Evolutionary conservation across 2,329 filamentous ascomycete species (phyloP).

Genomic region (Pyricularia sp.): DNA sequence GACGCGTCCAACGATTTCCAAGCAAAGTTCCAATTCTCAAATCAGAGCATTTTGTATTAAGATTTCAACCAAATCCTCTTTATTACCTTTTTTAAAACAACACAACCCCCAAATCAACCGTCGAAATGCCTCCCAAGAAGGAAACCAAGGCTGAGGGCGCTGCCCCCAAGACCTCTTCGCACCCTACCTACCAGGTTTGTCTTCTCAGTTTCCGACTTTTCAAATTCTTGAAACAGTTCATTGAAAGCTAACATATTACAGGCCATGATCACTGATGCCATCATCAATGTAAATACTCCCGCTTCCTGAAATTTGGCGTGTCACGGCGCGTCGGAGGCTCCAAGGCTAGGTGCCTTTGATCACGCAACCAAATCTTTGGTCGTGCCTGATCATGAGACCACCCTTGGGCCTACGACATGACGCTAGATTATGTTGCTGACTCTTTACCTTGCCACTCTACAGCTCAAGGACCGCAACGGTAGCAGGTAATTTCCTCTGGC

Average conservation of each 20-base stretch:
- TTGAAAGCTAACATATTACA: conserved; percentile 27
- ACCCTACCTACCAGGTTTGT: conserved; percentile 49
- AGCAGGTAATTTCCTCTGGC: conserved; percentile 36
- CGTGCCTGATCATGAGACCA: background rate
- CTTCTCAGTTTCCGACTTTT: conserved; percentile 16
- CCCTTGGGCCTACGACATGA: background rate
- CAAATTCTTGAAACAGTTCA: conserved; percentile 11
- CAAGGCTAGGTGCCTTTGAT: background rate
- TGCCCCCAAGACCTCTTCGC: conserved; percentile 35
- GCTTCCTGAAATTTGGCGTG: conserved; percentile 27
- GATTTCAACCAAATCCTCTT: background rate
- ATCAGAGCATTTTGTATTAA: background rate
- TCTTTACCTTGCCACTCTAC: conserved; percentile 17
- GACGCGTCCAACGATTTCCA: conserved; percentile 8
- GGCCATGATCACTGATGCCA: conserved; percentile 57
- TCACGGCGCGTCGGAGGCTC: conserved; percentile 12
- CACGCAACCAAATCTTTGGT: background rate
- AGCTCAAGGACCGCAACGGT: conserved; percentile 56
- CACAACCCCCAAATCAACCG: conserved; percentile 9
- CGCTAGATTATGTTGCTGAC: conserved; percentile 25
- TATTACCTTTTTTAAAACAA: conserved; percentile 9
- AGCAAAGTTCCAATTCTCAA: background rate
- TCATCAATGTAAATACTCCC: conserved; percentile 44
- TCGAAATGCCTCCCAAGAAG: conserved; percentile 53
- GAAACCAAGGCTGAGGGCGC: conserved; percentile 21